phyloP scores from a whole-genome alignment of 1,284 basidiomycete species.

The Rhodotorula glutinis region DNA sequence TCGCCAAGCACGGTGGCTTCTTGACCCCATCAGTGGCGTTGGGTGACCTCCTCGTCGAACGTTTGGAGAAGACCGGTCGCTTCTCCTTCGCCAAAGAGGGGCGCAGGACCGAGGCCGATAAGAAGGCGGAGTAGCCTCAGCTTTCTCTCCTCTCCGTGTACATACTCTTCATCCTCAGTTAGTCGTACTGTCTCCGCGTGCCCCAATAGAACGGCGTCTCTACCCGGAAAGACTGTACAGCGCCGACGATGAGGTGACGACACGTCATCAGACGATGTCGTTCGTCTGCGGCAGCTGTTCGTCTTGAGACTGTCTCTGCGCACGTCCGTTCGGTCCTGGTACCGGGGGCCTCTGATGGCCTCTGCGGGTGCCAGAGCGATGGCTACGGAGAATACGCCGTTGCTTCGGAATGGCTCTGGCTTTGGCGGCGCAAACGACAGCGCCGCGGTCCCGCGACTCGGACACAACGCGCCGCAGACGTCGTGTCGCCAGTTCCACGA shows the following conservation, averaged over 20 bases:
- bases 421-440: neutral
- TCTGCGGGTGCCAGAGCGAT: neutral
- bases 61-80: conserved; percentile 32
- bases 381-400: conserved; percentile 4
- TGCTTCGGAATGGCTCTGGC: neutral
- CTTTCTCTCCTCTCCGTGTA: too few species aligned
- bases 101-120: neutral
- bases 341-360: neutral
- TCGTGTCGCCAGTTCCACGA: conserved; percentile 6
- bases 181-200: too few species aligned
- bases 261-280: too few species aligned
- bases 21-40: conserved; percentile 42
- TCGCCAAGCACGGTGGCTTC: conserved; percentile 43
- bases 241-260: too few species aligned
- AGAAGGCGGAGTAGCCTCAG: neutral
- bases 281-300: too few species aligned
- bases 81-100: conserved; percentile 13
- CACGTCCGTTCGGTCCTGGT: too few species aligned
- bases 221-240: too few species aligned
- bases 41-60: conserved; percentile 38
- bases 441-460: neutral
- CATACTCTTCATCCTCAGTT: too few species aligned
- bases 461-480: neutral
- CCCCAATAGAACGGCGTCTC: too few species aligned
- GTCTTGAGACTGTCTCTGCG: too few species aligned